phyloP scores from a whole-genome alignment of 495 filamentous ascomycete genomes.

The Thozetella sp. region DNA sequence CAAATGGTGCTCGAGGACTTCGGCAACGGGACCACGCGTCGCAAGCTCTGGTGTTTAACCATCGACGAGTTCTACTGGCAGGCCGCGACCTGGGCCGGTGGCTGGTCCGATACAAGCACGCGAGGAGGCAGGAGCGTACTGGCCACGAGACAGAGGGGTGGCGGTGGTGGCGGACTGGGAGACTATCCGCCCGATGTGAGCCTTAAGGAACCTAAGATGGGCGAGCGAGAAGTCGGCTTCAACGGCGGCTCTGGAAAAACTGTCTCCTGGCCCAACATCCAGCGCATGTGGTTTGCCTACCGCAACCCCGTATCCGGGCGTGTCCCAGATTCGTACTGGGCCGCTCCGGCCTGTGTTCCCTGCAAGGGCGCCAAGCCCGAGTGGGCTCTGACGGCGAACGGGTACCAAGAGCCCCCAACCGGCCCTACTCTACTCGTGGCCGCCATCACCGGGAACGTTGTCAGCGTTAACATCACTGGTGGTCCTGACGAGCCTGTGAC shows the following conservation, averaged over 20 bases:
- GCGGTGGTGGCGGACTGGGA: not conserved
- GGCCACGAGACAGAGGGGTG: no score
- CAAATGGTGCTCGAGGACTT: slow-evolving; percentile 2
- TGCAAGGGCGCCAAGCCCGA: slow-evolving; percentile 6
- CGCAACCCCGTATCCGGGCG: slow-evolving; percentile 10
- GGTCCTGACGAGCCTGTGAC: not conserved
- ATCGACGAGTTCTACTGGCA: slow-evolving; percentile 10
- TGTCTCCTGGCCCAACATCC: slow-evolving; percentile 7
- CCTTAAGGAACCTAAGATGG: slow-evolving; percentile 7
- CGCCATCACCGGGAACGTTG: not conserved
- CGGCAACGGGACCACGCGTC: slow-evolving; percentile 1
- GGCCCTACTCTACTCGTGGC: not conserved
- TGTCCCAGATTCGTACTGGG: slow-evolving; percentile 10
- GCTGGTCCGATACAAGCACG: not conserved
- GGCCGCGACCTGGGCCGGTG: not conserved
- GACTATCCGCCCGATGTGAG: slow-evolving; percentile 8
- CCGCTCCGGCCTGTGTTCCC: slow-evolving; percentile 12
- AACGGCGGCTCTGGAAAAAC: not conserved
- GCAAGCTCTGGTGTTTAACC: slow-evolving; percentile 4
- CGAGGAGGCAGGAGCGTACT: no score
- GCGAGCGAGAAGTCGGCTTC: slow-evolving; percentile 6
- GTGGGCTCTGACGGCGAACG: slow-evolving; percentile 5
- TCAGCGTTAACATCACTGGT: not conserved
- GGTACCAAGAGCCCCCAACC: slow-evolving; percentile 12
- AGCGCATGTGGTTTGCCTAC: slow-evolving; percentile 13